Evolutionary conservation across 2,329 filamentous ascomycete genomes (phyloP).

Genomic region (Penicillium sp.): DNA sequence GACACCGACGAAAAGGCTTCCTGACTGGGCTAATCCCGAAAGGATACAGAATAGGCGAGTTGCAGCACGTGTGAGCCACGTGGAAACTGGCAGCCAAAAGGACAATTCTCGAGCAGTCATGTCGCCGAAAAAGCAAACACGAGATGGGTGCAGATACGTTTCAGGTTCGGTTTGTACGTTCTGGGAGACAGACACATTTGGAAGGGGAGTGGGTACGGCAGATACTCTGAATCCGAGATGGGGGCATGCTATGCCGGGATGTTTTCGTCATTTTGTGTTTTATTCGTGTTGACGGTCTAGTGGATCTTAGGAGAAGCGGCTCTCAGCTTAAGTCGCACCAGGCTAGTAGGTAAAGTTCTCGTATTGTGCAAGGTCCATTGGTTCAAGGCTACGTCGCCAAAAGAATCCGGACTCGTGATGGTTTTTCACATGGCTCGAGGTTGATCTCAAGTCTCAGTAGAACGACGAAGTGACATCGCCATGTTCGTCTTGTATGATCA

Average conservation of each 20-base stretch:
- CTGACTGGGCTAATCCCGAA: constrained; percentile 7
- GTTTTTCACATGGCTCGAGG: neutral
- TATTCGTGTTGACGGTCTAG: neutral
- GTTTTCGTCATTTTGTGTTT: neutral
- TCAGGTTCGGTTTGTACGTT: constrained; percentile 5
- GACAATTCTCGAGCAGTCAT: neutral
- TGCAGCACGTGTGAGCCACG: constrained; percentile 25
- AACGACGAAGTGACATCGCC: neutral
- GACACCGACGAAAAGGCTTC: neutral
- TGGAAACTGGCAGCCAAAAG: constrained; percentile 10
- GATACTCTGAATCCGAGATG: constrained; percentile 17
- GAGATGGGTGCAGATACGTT: neutral
- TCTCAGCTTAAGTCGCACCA: neutral
- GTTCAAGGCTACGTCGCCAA: neutral
- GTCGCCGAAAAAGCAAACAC: neutral
- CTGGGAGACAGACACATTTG: neutral
- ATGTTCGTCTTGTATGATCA: constrained; percentile 9
- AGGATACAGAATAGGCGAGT: constrained; percentile 20
- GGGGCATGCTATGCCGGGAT: neutral
- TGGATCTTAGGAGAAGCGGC: neutral
- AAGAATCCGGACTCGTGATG: neutral
- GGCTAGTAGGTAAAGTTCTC: neutral
- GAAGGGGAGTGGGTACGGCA: constrained; percentile 1
- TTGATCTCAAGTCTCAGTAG: constrained; percentile 3
- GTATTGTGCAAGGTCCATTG: neutral